These are phyloP conservation scores for Suillus lakei DNA, from an alignment of 768 basidiomycete genomes.

Conservation along the genomic window DNA sequence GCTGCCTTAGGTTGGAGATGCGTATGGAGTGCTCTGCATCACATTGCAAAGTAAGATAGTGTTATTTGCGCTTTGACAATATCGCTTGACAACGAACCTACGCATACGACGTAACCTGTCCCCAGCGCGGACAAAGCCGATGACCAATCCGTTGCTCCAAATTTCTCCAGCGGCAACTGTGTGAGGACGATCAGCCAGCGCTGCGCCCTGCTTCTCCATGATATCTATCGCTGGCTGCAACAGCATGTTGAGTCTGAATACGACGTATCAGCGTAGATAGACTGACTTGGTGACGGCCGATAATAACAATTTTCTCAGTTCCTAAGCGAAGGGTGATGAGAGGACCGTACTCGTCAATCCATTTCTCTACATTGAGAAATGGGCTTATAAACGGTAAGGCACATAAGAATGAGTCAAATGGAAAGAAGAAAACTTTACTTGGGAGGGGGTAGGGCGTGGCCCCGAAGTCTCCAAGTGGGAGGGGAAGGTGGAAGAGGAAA, in stretches of 20 bases:
- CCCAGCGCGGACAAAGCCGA: slow-evolving; percentile 48
- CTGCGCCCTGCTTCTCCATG: slow-evolving; percentile 62
- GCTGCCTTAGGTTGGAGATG: slow-evolving; percentile 58
- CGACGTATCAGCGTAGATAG: not conserved
- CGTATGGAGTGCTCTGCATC: slow-evolving; percentile 51
- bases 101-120: slow-evolving; percentile 63
- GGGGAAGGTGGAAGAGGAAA: not conserved
- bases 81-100: slow-evolving; percentile 35
- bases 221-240: slow-evolving; percentile 56
- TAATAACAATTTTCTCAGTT: slow-evolving; percentile 6
- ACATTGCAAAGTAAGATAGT: slow-evolving; percentile 24
- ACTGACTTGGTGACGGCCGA: slow-evolving; percentile 14
- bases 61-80: not conserved
- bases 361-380: not conserved
- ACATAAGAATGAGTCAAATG: not conserved
- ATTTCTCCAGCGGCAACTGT: slow-evolving; percentile 58
- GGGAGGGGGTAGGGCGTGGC: not conserved
- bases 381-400: not conserved
- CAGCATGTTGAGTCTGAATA: slow-evolving; percentile 9
- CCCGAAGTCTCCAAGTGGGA: not conserved
- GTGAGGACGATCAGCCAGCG: slow-evolving; percentile 52
- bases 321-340: slow-evolving; percentile 8
- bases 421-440: not conserved
- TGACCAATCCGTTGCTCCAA: slow-evolving; percentile 56
- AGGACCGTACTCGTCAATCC: slow-evolving; percentile 14